These are phyloP conservation scores for Solanum gracilifrons DNA, from an alignment of 257 asterid genomes.

Conservation along the genomic window DNA sequence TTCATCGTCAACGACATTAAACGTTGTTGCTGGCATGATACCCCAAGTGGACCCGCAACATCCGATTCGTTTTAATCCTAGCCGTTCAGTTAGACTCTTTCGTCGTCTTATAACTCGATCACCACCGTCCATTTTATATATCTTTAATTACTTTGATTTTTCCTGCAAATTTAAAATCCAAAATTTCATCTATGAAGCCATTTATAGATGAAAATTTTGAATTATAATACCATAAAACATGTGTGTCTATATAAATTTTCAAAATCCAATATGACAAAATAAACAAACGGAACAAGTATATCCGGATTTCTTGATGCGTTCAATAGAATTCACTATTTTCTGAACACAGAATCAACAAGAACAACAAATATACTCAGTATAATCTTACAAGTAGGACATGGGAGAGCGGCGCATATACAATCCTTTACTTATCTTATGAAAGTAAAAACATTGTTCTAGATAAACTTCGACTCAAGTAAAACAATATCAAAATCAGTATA, in stretches of 20 bases:
- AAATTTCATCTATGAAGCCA: slow-evolving; percentile 29
- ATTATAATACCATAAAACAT: not conserved
- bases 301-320: too few species aligned
- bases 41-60: slow-evolving; percentile 68
- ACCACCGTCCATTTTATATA: slow-evolving; percentile 33
- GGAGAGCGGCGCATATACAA: not conserved
- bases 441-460: not conserved
- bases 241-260: not conserved
- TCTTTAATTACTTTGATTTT: not conserved
- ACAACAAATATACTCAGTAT: too few species aligned
- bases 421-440: not conserved
- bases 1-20: slow-evolving; percentile 27
- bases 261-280: not conserved
- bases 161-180: slow-evolving; percentile 47
- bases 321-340: too few species aligned
- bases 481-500: not conserved
- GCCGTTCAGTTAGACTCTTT: slow-evolving; percentile 55
- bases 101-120: slow-evolving; percentile 39
- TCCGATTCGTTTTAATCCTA: slow-evolving; percentile 47
- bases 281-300: not conserved
- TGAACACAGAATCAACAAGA: not conserved
- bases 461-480: not conserved
- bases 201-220: not conserved
- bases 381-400: too few species aligned
- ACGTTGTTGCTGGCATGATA: slow-evolving; percentile 24